Percentiles rank a stretch among this genome's conserved stretches.
Conservation (phyloP, 805 yeast genomes). For the Saccharomycodes ludwigii region DNA sequence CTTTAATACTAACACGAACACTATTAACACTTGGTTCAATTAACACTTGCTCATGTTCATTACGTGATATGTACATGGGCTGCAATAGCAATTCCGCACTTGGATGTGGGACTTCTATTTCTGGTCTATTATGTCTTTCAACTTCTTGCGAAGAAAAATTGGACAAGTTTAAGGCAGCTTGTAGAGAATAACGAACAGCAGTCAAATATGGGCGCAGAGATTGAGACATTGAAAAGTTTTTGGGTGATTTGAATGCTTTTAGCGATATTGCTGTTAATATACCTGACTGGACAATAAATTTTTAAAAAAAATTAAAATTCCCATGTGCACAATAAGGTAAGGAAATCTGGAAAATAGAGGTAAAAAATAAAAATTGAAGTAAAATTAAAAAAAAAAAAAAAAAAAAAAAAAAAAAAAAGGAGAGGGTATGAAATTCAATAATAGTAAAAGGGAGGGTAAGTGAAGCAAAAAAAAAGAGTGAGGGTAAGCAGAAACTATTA, state of each 20-base stretch:
- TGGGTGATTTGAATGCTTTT: neutral
- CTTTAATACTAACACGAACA: slow-evolving; percentile 78
- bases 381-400: neutral
- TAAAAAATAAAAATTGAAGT: too few relatives aligned
- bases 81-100: slow-evolving; percentile 77
- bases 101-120: slow-evolving; percentile 70
- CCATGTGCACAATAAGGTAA: neutral
- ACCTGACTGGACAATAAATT: neutral
- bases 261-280: neutral
- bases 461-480: too few relatives aligned
- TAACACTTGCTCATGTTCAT: slow-evolving; percentile 82
- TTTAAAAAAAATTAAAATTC: neutral
- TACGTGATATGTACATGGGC: slow-evolving; percentile 83
- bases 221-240: slow-evolving; percentile 56
- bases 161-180: slow-evolving; percentile 86
- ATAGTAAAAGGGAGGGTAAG: too few relatives aligned
- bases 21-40: slow-evolving; percentile 93
- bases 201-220: slow-evolving; percentile 89
- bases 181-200: slow-evolving; percentile 85
- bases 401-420: neutral
- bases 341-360: too few relatives aligned
- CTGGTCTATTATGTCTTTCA: slow-evolving; percentile 96
- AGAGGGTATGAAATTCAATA: neutral
- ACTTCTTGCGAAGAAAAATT: slow-evolving; percentile 92
- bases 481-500: too few relatives aligned